Evolutionary conservation across 2,329 filamentous ascomycete genomes (phyloP).

Genomic region (Helicocarpus griseus): DNA sequence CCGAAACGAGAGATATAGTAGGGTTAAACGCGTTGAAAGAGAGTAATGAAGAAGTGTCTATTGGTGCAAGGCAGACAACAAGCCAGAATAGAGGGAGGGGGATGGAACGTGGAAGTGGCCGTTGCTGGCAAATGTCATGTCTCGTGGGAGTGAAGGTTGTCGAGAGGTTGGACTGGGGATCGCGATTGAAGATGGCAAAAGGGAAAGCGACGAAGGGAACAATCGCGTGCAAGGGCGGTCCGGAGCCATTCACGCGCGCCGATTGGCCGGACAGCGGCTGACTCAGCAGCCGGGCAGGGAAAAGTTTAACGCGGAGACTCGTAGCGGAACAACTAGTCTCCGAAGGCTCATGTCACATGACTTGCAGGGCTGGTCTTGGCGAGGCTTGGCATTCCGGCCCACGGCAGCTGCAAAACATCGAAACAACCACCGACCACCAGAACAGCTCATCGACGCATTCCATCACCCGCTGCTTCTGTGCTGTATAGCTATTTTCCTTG

Average conservation of each 20-base stretch:
- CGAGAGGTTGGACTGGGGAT: background rate
- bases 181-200: constrained; percentile 6
- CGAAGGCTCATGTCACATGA: background rate
- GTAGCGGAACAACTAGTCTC: constrained; percentile 6
- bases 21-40: constrained; percentile 4
- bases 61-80: background rate
- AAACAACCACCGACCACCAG: no score
- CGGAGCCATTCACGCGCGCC: constrained; percentile 20
- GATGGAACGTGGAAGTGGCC: background rate
- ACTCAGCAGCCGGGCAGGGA: constrained; percentile 15
- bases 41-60: background rate
- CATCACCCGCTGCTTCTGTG: background rate
- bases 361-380: background rate
- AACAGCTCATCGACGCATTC: background rate
- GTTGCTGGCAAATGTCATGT: background rate
- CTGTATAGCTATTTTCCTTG: background rate
- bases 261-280: constrained; percentile 24
- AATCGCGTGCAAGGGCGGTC: constrained; percentile 15
- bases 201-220: constrained; percentile 4
- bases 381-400: background rate
- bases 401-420: no score
- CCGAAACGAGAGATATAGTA: background rate
- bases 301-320: constrained; percentile 6
- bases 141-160: background rate
- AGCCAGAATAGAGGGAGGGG: background rate